These are phyloP conservation scores for Diaporthe velutina DNA, from an alignment of 2,329 filamentous ascomycete genomes.

Conservation along the genomic window DNA sequence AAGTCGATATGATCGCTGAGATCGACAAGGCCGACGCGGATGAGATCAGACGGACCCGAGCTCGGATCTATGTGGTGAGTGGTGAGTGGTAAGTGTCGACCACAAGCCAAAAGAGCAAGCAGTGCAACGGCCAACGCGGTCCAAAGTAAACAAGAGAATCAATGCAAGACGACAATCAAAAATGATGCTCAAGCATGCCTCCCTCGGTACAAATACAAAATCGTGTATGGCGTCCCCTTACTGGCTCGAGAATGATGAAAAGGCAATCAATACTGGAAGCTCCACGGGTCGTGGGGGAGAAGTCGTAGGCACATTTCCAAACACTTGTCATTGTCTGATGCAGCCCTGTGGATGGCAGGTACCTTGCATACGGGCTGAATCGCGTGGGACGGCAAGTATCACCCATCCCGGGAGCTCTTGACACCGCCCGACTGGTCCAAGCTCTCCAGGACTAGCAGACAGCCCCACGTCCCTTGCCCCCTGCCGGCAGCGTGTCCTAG, in stretches of 20 bases:
- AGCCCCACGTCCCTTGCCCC: conserved; percentile 17
- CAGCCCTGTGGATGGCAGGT: conserved; percentile 14
- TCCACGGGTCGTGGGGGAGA: neutral
- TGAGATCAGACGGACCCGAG: conserved; percentile 8
- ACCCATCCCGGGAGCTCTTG: neutral
- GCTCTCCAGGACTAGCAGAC: conserved; percentile 16
- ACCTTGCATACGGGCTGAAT: conserved; percentile 4
- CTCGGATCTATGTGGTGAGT: neutral
- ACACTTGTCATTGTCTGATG: conserved; percentile 22
- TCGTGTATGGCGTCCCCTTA: conserved; percentile 6
- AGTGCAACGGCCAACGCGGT: neutral
- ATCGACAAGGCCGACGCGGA: neutral
- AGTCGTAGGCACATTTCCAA: neutral
- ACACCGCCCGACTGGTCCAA: conserved; percentile 30
- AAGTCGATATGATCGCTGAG: neutral
- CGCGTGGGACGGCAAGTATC: conserved; percentile 4
- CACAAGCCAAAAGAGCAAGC: neutral
- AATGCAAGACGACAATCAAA: neutral
- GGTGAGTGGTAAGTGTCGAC: too few relatives aligned
- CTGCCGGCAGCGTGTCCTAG: conserved; percentile 17
- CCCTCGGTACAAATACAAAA: neutral
- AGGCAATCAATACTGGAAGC: neutral
- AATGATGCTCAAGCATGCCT: neutral
- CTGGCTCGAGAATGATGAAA: neutral
- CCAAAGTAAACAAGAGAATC: conserved; percentile 10